These are phyloP conservation scores for Phanerochaete sordida DNA, from an alignment of 768 basidiomycete species.

Conservation along the genomic window DNA sequence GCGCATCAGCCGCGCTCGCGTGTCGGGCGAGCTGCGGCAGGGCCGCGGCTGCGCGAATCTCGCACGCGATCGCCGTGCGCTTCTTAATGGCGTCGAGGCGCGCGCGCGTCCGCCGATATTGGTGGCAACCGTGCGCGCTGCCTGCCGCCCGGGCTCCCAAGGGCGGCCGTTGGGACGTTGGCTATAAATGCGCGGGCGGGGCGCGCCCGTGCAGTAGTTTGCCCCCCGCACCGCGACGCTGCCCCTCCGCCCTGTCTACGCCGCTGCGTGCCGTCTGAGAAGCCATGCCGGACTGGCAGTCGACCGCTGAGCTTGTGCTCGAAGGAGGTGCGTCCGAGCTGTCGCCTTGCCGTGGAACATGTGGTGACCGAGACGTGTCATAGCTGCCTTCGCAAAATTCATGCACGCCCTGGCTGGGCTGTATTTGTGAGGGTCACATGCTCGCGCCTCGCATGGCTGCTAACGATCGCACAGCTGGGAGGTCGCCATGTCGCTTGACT, in stretches of 20 bases:
- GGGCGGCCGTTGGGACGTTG: no score
- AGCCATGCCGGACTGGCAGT: slow-evolving; percentile 15
- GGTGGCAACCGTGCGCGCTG: no score
- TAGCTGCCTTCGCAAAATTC: slow-evolving; percentile 37
- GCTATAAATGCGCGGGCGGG: no score
- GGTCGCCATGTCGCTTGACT: slow-evolving; percentile 36
- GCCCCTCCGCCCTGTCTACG: neutral
- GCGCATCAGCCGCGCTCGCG: neutral
- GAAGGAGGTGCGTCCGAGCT: slow-evolving; percentile 9
- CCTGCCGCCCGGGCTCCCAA: no score
- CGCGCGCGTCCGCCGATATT: no score
- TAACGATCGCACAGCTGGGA: slow-evolving; percentile 36
- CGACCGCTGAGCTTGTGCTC: slow-evolving; percentile 6
- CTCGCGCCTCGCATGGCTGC: neutral
- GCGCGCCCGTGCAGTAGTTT: no score
- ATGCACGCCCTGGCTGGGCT: slow-evolving; percentile 43
- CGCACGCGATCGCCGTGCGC: no score
- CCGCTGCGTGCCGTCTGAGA: neutral
- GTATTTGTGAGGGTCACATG: slow-evolving; percentile 33
- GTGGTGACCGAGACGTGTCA: neutral
- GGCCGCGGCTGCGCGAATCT: no score
- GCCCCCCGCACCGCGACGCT: neutral
- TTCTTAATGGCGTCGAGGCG: no score
- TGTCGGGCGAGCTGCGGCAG: no score
- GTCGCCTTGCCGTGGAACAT: neutral